Evolutionary conservation across 805 yeast species (phyloP), one percentile per base, ranked within the genome.

Genomic region (Hanseniaspora vineae): DNA sequence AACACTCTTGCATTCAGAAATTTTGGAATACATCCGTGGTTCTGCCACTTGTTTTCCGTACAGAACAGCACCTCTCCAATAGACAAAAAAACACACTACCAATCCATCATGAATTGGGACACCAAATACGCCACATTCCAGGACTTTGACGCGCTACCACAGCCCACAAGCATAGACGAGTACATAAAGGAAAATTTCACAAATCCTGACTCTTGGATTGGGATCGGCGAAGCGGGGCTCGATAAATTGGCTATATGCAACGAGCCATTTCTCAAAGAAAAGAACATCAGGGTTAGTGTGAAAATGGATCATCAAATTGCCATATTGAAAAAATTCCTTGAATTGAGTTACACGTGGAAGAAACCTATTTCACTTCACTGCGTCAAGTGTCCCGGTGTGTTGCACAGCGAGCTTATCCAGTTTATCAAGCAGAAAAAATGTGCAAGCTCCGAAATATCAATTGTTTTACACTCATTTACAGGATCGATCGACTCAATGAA

Each of bases 1-100:
- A 4, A 15, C 42, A 44, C 47, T 5, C 47, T 46, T 12, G 47
- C 55, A 18, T 58, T 66, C 9, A 75, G 81, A 0, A 73, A 75
- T 39, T 75, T 76, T 57, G 95, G 97, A 0, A 67, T 87, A 1
- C 98, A 90, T 62, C 98, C 98, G 0, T 90, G 97, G 97, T 89
- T 76, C 57, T 65, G 79, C 2, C 95, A 89, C 60, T 52, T 81
- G 17, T 81, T 77, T 52, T 66, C 74, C 2, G 55, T 63, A n/a
- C 59, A 55, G 1, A 50, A 54, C 0, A 15, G 15, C 2, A 50
- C 49, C 1, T 23, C 8, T 23, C 29, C 29, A 23, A 23, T 23
- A 23, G 52, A 56, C 33, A 81, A 80, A 54, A 17, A 39, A 15
- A 57, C 51, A 2, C 97, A 89, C 60, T 89, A 89, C 56, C 44